Evolutionary conservation across 768 basidiomycete species (phyloP).

Genomic region (Dioszegia aurantiaca): DNA sequence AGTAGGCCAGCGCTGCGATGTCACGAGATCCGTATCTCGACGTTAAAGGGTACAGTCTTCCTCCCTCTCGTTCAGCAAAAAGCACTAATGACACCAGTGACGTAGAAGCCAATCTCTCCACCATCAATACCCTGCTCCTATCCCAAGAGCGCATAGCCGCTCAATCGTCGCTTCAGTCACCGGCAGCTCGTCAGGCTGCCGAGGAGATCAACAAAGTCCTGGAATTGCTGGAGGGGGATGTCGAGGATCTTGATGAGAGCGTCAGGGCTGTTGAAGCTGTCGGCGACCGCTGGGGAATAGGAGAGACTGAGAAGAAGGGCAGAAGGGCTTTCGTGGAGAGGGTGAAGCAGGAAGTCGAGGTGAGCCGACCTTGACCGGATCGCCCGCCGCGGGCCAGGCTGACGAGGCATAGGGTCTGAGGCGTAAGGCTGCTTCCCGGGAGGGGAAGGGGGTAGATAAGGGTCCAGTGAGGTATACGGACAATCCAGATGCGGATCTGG

Average conservation of each 20-base stretch:
- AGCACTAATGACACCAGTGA: slow-evolving; percentile 23
- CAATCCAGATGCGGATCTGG: slow-evolving; percentile 28
- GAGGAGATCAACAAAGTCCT: slow-evolving; percentile 72
- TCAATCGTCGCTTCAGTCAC: slow-evolving; percentile 13
- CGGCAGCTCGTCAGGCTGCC: slow-evolving; percentile 32
- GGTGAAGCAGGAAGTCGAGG: slow-evolving; percentile 74
- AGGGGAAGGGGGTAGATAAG: slow-evolving; percentile 23
- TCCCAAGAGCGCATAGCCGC: slow-evolving; percentile 10
- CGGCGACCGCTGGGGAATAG: slow-evolving; percentile 81
- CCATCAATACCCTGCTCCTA: slow-evolving; percentile 21
- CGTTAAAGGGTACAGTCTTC: slow-evolving; percentile 38
- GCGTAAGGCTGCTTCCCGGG: slow-evolving; percentile 9
- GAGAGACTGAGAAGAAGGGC: slow-evolving; percentile 69
- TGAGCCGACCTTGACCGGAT: no score
- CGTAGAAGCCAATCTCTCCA: slow-evolving; percentile 33
- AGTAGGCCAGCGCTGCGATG: slow-evolving; percentile 22
- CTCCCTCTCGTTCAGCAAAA: background rate
- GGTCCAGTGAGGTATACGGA: slow-evolving; percentile 28
- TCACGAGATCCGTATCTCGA: slow-evolving; percentile 46
- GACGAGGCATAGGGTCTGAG: slow-evolving; percentile 23
- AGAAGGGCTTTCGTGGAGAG: slow-evolving; percentile 72
- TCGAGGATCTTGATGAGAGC: slow-evolving; percentile 90
- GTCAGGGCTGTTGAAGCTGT: slow-evolving; percentile 85
- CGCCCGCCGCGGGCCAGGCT: no score
- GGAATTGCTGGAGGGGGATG: slow-evolving; percentile 73